Percentiles rank a stretch among this genome's conserved stretches.
These are phyloP conservation scores for Polychytrium aggregatum DNA, from an alignment of 192 early-diverging fungal species.

Conservation along the genomic window DNA sequence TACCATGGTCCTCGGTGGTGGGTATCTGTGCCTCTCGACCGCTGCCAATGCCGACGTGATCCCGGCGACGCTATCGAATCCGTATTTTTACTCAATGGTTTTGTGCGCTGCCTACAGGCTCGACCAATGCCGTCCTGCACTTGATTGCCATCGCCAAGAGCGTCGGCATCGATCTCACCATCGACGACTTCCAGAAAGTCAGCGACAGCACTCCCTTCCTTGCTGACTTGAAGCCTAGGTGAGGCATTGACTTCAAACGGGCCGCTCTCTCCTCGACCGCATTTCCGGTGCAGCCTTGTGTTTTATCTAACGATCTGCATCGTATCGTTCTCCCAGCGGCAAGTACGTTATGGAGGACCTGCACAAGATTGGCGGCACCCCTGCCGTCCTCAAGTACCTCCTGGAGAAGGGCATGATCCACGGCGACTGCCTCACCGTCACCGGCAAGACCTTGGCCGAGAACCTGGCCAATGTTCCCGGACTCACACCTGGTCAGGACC, in stretches of 20 bases:
- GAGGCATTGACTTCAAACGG: too few relatives aligned
- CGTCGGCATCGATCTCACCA: constrained; percentile 66
- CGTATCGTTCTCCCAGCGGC: constrained; percentile 51
- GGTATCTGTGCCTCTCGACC: constrained; percentile 3
- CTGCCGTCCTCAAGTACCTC: constrained; percentile 90
- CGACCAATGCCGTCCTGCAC: constrained; percentile 96
- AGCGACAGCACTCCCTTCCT: constrained; percentile 86
- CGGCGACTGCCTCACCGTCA: constrained; percentile 88
- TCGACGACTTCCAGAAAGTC: constrained; percentile 92
- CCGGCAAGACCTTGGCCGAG: constrained; percentile 92
- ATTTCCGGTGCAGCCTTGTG: neutral
- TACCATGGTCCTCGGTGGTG: constrained; percentile 83
- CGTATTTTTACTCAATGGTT: too few relatives aligned
- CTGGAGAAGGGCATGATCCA: constrained; percentile 72
- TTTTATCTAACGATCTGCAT: neutral
- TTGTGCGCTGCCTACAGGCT: too few relatives aligned
- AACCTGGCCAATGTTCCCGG: constrained; percentile 71
- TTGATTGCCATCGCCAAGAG: constrained; percentile 82
- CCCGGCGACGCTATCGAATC: too few relatives aligned
- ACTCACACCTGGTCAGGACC: constrained; percentile 70
- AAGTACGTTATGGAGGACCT: constrained; percentile 98
- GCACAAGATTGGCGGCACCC: constrained; percentile 84
- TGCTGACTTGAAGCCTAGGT: constrained; percentile 92
- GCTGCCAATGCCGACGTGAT: too few relatives aligned
- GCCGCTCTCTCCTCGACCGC: neutral